A percentile compares a stretch with the other conserved stretches of the same genome.
These are phyloP conservation scores for Nakataea oryzae DNA, from an alignment of 2,329 filamentous ascomycete genomes.

Conservation along the genomic window DNA sequence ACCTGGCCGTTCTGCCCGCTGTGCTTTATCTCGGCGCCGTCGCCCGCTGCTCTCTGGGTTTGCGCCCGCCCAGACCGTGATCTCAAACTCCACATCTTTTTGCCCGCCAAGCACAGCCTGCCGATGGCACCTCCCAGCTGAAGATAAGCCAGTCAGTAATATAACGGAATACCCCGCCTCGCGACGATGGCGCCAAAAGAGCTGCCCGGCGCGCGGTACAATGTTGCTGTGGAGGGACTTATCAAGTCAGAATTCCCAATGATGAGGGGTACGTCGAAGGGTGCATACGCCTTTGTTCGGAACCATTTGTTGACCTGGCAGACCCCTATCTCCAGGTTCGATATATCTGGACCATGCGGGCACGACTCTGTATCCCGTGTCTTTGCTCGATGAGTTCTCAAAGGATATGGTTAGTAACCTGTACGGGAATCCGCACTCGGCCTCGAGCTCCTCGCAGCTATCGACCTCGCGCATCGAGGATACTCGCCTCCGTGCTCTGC, in stretches of 20 bases:
- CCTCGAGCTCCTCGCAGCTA: slow-evolving; percentile 68
- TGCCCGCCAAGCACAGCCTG: neutral
- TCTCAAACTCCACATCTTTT: too few relatives aligned
- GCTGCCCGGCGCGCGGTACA: neutral
- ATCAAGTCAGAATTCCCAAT: slow-evolving; percentile 2
- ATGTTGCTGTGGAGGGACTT: neutral
- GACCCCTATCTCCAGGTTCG: slow-evolving; percentile 37
- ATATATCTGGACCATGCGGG: slow-evolving; percentile 91
- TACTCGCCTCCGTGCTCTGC: slow-evolving; percentile 57
- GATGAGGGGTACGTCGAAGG: neutral
- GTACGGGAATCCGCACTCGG: slow-evolving; percentile 88
- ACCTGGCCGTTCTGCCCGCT: neutral
- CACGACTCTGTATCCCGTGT: slow-evolving; percentile 75
- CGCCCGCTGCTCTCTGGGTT: neutral
- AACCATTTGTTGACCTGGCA: neutral
- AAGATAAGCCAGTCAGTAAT: neutral
- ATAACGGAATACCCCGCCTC: neutral
- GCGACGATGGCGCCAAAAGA: neutral
- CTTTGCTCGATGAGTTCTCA: slow-evolving; percentile 69
- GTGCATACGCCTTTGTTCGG: neutral
- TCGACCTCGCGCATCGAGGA: slow-evolving; percentile 68
- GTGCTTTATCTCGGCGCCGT: neutral
- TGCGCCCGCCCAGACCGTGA: too few relatives aligned
- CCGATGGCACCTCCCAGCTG: neutral
- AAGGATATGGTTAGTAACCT: slow-evolving; percentile 68